phyloP scores from a whole-genome alignment of 1,284 basidiomycete genomes.

The Mycosarcoma mackinlayi region DNA sequence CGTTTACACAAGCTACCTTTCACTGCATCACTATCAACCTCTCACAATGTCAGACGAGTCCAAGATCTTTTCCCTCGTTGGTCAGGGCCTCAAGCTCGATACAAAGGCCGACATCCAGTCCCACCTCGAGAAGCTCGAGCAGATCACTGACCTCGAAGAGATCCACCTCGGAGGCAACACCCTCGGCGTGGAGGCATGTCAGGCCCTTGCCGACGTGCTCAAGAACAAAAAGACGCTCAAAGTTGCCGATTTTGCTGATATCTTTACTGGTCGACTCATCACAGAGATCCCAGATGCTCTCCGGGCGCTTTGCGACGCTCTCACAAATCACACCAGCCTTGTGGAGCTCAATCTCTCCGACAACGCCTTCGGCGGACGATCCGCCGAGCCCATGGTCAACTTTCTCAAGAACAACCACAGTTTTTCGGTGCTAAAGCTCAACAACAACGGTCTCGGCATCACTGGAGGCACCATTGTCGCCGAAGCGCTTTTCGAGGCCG shows the following conservation, averaged over 20 bases:
- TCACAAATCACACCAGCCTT: constrained; percentile 82
- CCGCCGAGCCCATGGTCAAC: constrained; percentile 91
- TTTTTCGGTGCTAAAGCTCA: constrained; percentile 88
- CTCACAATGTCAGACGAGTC: constrained; percentile 38
- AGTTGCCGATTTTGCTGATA: constrained; percentile 94
- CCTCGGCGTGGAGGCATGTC: constrained; percentile 90
- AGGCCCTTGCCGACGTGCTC: constrained; percentile 84
- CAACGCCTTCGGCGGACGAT: constrained; percentile 96
- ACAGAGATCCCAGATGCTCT: constrained; percentile 92
- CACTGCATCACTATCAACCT: not conserved
- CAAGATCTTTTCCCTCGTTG: constrained; percentile 52
- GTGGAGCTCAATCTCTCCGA: constrained; percentile 91
- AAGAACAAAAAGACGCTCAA: constrained; percentile 78
- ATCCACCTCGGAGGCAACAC: constrained; percentile 95
- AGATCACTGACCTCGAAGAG: constrained; percentile 78
- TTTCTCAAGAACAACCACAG: constrained; percentile 72
- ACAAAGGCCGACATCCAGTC: constrained; percentile 82
- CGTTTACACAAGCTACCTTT: not conserved
- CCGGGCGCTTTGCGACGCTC: constrained; percentile 85
- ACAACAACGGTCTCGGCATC: constrained; percentile 97
- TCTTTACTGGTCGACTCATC: constrained; percentile 97
- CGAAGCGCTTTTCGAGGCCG: constrained; percentile 82
- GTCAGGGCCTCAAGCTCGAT: constrained; percentile 80
- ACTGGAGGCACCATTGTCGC: constrained; percentile 88
- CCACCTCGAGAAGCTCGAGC: constrained; percentile 73